phyloP scores from a whole-genome alignment of 768 basidiomycete species.

The Naganishia vaughanmartiniae region DNA sequence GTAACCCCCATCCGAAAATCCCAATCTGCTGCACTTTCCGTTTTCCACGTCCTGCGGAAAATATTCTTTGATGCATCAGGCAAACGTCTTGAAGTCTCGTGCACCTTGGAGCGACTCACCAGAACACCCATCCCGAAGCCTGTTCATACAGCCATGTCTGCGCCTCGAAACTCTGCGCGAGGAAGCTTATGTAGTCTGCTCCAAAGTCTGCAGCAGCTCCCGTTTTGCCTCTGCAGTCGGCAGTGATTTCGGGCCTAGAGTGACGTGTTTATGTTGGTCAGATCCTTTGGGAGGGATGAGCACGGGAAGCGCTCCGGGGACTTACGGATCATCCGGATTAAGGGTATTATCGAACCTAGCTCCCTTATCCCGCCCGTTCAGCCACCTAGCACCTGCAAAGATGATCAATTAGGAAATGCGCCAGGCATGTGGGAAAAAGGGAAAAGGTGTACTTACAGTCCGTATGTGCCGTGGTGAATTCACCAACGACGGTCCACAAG shows the following conservation, averaged over 20 bases:
- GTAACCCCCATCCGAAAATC: slow-evolving; percentile 44
- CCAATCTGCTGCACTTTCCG: slow-evolving; percentile 50
- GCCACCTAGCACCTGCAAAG: slow-evolving; percentile 59
- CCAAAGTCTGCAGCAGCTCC: slow-evolving; percentile 64
- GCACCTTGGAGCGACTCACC: slow-evolving; percentile 38
- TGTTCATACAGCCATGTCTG: slow-evolving; percentile 73
- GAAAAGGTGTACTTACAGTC: slow-evolving; percentile 54
- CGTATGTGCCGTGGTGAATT: slow-evolving; percentile 73
- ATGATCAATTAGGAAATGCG: neutral
- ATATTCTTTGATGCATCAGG: slow-evolving; percentile 31
- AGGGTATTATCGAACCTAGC: slow-evolving; percentile 60
- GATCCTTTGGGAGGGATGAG: neutral
- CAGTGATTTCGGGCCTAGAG: slow-evolving; percentile 65
- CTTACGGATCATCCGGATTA: slow-evolving; percentile 20
- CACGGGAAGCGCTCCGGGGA: neutral
- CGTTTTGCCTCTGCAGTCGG: slow-evolving; percentile 70
- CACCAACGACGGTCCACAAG: slow-evolving; percentile 81
- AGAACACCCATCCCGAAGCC: slow-evolving; percentile 70
- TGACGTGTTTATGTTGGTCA: neutral
- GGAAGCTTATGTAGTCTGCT: slow-evolving; percentile 58
- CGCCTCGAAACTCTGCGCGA: slow-evolving; percentile 69
- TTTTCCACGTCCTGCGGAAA: slow-evolving; percentile 49
- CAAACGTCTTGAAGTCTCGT: neutral
- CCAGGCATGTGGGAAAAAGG: neutral
- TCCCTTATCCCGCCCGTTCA: slow-evolving; percentile 78